Evolutionary conservation across 805 yeast species (phyloP), one percentile per base, ranked within the genome.

Genomic region (Myxozyma geophila): DNA sequence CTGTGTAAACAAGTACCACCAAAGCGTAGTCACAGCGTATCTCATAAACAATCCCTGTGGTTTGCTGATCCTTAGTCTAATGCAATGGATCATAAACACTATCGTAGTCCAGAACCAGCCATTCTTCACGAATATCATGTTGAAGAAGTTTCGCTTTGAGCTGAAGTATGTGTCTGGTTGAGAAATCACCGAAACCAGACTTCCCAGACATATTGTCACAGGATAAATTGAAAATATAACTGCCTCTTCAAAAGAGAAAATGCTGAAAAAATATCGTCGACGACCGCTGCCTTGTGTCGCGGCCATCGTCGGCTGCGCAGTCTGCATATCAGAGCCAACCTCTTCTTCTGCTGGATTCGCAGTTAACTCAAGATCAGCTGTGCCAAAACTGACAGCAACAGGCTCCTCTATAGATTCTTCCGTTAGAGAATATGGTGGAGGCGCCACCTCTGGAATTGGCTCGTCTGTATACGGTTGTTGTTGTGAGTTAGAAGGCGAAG

Each of bases 41-140:
- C 89, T 74, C 36, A 52, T 33, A 10, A 48, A 40, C 36, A 55
- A 48, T 12, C 54, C 58, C 19, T 36, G 41, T 12, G 66, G 67
- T 7, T 50, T 17, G 15, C 59, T 39, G 36, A 46, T 48, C 23
- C 62, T 43, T 36, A 41, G 33, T 44, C 60, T 9, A 19, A 55
- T 63, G 64, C 48, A 53, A 66, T 54, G 60, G 33, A 58, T 58
- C 64, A 60, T 67, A 63, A 19, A 81, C 2, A 81, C 80, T 3
- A 82, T 5, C 0, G 85, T 75, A 0, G 96, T 92, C 98, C 98
- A 95, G 15, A 85, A 80, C 98, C 98, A 95, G 1, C 98, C 98
- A 33, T 81, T 82, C 71, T 93, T 95, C 44, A 93, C 97, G 73
- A 95, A 90, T 7, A 82, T 53, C 21, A 81, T 81, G 75, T 93